These are phyloP conservation scores for Boletus patriciae DNA, from an alignment of 768 basidiomycete species.

Conservation along the genomic window DNA sequence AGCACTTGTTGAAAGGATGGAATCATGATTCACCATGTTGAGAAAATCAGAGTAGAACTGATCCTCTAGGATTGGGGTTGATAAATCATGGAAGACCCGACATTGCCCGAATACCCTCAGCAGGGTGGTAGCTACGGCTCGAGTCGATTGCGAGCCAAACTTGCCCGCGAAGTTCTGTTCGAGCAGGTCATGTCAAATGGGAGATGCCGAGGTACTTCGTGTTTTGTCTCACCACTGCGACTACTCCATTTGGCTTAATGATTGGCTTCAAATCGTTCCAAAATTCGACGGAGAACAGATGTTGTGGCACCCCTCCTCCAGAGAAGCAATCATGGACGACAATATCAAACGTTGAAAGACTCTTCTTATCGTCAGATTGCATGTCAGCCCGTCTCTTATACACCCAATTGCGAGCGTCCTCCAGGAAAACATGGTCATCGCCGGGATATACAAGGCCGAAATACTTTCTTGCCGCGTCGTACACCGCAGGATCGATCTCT, in stretches of 20 bases:
- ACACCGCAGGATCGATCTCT: slow-evolving; percentile 94
- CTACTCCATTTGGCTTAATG: slow-evolving; percentile 67
- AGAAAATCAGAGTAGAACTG: slow-evolving; percentile 53
- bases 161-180: slow-evolving; percentile 82
- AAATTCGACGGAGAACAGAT: slow-evolving; percentile 83
- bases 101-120: slow-evolving; percentile 72
- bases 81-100: slow-evolving; percentile 77
- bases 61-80: slow-evolving; percentile 46
- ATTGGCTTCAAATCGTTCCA: slow-evolving; percentile 68
- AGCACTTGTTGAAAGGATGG: slow-evolving; percentile 1
- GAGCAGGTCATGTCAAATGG: slow-evolving; percentile 1
- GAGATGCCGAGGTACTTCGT: background rate
- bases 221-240: slow-evolving; percentile 68
- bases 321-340: slow-evolving; percentile 93
- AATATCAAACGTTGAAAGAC: slow-evolving; percentile 51
- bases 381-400: slow-evolving; percentile 36
- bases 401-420: slow-evolving; percentile 79
- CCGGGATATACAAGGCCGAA: slow-evolving; percentile 76
- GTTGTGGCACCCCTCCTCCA: slow-evolving; percentile 85
- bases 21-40: slow-evolving; percentile 61
- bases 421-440: slow-evolving; percentile 60
- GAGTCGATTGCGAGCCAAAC: slow-evolving; percentile 58
- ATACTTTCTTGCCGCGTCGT: slow-evolving; percentile 72
- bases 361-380: slow-evolving; percentile 22
- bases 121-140: slow-evolving; percentile 69